Base-by-base conservation (phyloP, 2,329 filamentous ascomycete genomes). In the Talaromyces sp. region DNA sequence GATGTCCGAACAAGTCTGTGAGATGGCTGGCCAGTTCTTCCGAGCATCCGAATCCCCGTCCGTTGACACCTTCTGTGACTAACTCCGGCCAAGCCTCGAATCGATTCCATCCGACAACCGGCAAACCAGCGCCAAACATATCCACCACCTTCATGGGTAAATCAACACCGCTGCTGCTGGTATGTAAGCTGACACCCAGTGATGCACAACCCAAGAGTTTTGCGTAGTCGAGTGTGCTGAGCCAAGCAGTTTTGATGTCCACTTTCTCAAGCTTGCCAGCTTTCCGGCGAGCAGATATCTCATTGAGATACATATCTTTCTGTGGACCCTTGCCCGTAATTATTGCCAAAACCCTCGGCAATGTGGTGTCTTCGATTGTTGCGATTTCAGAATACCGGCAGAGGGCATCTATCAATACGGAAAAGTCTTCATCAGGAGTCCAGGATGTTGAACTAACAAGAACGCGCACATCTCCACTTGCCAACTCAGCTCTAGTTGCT, bases 81-180 rank as follows among this genome's bases (percentile, higher is more conserved):
- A 99, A 78, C 75, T 99, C 94, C 2, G 84, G 79, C 81, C 96
- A 96, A 62, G 92, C 93, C 69, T 92, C 86, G 68, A 96, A 99
- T 2, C 83, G 82, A 25, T 84, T 84, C 81, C 94, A 97, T 3
- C 91, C 93, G 0, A 88, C 86, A 0, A 99, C 94, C 0, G 94
- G 94, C 28, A 99, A 77, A 0, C 93, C 94, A 0, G 92, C 89
- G 2, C 94, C 94, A 71, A 99, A 97, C 92, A 99, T 97, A 71
- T 99, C 94, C 13, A 99, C 92, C 1, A 99, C 91, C 75, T 99
- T 99, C 94, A 99, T 99, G 0, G 94, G 94, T 19, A 99, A 78
- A 73, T 99, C 94, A 0, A 99, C 91, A 1, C 94, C 94, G 2
- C 91, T 96, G 64, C 89, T 95, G 13, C 91, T 97, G 63, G 85